phyloP scores from a whole-genome alignment of 768 basidiomycete species.

The Agaricus blazei region DNA sequence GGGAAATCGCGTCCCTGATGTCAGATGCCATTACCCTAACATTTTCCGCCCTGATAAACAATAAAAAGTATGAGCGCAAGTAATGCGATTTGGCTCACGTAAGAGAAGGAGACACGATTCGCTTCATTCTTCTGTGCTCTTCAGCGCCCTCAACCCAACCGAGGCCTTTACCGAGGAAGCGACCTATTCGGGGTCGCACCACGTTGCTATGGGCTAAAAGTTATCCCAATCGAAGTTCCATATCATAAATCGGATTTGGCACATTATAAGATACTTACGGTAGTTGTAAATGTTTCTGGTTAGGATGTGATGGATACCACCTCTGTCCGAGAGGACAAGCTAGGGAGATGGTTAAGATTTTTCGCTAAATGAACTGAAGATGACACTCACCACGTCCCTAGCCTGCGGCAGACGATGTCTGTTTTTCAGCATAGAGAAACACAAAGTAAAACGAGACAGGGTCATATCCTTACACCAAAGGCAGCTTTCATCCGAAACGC shows the following conservation, averaged over 20 bases:
- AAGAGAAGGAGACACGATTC: slow-evolving; percentile 13
- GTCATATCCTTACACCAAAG: too few relatives aligned
- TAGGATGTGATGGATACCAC: neutral
- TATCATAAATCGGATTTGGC: neutral
- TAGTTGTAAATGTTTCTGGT: neutral
- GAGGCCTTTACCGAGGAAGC: slow-evolving; percentile 20
- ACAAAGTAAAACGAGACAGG: too few relatives aligned
- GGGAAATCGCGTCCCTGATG: too few relatives aligned
- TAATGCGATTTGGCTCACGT: neutral
- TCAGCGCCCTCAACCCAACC: slow-evolving; percentile 24
- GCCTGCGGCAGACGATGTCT: neutral
- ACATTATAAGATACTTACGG: neutral
- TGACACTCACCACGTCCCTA: neutral
- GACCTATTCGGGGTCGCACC: slow-evolving; percentile 20
- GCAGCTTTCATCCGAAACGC: neutral
- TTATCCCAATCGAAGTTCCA: neutral
- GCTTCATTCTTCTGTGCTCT: slow-evolving; percentile 18
- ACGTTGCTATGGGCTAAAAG: slow-evolving; percentile 15
- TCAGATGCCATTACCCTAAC: too few relatives aligned
- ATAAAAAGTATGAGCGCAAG: too few relatives aligned
- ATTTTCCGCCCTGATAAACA: too few relatives aligned
- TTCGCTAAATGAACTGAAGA: neutral
- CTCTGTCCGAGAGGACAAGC: neutral
- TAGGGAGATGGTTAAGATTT: neutral
- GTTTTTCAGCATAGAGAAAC: too few relatives aligned